Conservation (phyloP, 2,329 filamentous ascomycete species). For the Neurospora crassa region DNA sequence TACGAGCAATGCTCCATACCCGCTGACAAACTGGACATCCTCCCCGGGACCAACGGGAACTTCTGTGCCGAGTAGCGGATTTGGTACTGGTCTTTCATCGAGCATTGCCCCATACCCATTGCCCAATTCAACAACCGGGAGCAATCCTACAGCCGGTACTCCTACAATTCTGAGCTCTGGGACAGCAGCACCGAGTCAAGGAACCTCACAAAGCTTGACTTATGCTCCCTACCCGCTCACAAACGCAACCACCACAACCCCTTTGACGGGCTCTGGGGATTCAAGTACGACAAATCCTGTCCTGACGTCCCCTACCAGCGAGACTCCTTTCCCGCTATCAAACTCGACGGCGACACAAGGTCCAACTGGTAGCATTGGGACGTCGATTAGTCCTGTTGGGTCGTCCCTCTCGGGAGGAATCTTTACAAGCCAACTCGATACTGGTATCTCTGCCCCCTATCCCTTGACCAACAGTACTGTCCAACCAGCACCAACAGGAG, state of each 20-base stretch:
- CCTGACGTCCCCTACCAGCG: background rate
- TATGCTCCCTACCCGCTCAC: background rate
- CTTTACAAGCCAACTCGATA: background rate
- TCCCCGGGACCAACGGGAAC: slow-evolving; percentile 2
- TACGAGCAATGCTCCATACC: slow-evolving; percentile 1
- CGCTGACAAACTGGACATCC: slow-evolving; percentile 5
- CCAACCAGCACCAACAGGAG: slow-evolving; percentile 3
- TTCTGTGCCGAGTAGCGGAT: background rate
- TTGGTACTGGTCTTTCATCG: slow-evolving; percentile 1
- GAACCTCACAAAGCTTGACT: background rate
- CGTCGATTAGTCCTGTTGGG: background rate
- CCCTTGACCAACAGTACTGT: slow-evolving; percentile 6
- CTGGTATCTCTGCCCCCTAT: slow-evolving; percentile 3
- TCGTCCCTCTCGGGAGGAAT: background rate
- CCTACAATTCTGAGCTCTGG: background rate
- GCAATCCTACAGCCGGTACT: background rate
- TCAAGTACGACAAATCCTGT: background rate
- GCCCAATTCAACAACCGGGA: slow-evolving; percentile 2
- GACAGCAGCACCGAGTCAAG: background rate
- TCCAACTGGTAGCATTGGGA: slow-evolving; percentile 1
- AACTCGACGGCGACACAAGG: background rate
- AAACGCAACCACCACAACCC: background rate
- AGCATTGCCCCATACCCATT: slow-evolving; percentile 5
- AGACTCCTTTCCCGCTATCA: background rate
- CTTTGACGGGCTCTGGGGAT: background rate